phyloP scores from a whole-genome alignment of 106 monocot species.

The Dactylorhiza incarnata region DNA sequence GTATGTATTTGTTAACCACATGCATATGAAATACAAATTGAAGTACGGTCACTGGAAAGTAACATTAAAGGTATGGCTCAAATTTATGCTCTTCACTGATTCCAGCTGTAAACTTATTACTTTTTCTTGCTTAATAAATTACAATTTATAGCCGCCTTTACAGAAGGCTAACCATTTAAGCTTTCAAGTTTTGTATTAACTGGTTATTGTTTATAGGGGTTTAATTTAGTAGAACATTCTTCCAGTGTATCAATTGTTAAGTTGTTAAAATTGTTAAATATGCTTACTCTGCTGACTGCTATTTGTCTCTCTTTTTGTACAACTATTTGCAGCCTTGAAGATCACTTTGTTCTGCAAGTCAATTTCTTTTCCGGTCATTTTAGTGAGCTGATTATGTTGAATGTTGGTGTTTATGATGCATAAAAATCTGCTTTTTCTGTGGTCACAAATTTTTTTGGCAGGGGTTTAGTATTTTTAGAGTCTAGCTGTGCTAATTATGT shows the following conservation, averaged over 20 bases:
- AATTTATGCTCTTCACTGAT: neutral
- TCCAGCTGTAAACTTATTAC: neutral
- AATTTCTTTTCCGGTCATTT: too few species aligned
- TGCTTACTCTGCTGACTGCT: neutral
- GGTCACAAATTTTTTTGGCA: too few species aligned
- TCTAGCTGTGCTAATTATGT: too few species aligned
- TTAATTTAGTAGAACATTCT: too few species aligned
- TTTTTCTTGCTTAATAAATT: neutral
- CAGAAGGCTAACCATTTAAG: neutral
- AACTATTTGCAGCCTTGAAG: neutral
- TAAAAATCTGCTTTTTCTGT: too few species aligned
- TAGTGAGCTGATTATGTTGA: too few species aligned
- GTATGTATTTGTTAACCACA: constrained; percentile 82
- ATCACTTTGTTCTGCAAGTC: neutral
- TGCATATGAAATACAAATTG: constrained; percentile 68
- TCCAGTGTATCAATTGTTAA: too few species aligned
- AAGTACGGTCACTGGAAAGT: constrained; percentile 54
- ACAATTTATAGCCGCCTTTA: neutral
- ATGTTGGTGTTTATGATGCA: too few species aligned
- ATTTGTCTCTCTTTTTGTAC: neutral
- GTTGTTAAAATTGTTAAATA: too few species aligned
- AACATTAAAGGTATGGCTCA: constrained; percentile 53
- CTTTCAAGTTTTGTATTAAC: neutral
- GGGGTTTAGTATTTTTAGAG: too few species aligned
- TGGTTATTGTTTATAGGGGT: neutral